Conservation (phyloP, 169 alveolate genomes). For the Theileria sp. region DNA sequence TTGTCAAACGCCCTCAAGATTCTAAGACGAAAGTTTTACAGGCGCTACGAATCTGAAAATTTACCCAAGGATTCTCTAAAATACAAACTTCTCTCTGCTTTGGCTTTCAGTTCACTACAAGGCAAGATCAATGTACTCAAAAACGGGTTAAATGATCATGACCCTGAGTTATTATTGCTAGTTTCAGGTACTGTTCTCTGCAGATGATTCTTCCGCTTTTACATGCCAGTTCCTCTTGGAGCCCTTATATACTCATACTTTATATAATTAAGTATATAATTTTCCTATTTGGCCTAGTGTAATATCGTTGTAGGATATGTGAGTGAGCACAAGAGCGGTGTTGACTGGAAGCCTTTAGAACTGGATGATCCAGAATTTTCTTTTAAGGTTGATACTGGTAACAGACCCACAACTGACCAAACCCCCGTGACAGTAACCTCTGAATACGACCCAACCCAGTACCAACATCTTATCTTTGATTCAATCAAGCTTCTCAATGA, state of each 20-base stretch:
- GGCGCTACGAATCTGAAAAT: constrained; percentile 7
- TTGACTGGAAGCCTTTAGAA: constrained; percentile 22
- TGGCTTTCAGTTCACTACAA: constrained; percentile 18
- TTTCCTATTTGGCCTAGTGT: not conserved
- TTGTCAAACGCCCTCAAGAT: constrained; percentile 24
- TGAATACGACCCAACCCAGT: not conserved
- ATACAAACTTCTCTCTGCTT: constrained; percentile 5
- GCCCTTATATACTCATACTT: not conserved
- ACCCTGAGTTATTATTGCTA: constrained; percentile 5
- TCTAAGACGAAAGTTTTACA: constrained; percentile 1
- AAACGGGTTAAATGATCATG: not conserved
- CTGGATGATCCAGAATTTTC: not conserved
- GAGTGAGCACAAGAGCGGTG: constrained; percentile 1
- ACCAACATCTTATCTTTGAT: not conserved
- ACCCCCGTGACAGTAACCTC: constrained; percentile 14
- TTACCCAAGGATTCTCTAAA: not conserved
- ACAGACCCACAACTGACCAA: not conserved
- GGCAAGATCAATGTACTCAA: constrained; percentile 7
- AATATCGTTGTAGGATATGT: not conserved
- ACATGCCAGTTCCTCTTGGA: not conserved
- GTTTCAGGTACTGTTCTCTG: constrained; percentile 2
- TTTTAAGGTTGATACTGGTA: not conserved
- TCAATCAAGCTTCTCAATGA: constrained; percentile 9
- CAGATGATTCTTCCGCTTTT: not conserved
- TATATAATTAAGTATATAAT: not conserved